Evolutionary conservation across 805 yeast species (phyloP).

Genomic region (Candida corydali): DNA sequence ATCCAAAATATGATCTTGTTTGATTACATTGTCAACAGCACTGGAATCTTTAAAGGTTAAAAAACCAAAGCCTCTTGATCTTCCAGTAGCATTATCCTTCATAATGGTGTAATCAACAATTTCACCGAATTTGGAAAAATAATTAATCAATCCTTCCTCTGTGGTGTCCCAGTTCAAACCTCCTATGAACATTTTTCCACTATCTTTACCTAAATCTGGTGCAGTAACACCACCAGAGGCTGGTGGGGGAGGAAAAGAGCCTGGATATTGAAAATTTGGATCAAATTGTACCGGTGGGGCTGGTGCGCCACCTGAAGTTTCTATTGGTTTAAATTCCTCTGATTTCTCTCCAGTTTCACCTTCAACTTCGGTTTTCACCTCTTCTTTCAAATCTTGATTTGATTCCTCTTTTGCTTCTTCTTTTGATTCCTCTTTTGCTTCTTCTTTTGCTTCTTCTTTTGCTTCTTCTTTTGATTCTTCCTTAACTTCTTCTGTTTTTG

Average conservation of each 20-base stretch:
- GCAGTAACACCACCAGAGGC: no score
- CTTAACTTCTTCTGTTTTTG: constrained; percentile 6
- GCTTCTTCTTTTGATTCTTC: constrained; percentile 15
- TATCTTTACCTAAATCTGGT: constrained; percentile 46
- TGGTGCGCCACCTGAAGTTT: constrained; percentile 5
- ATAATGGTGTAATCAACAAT: constrained; percentile 85
- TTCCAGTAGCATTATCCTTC: constrained; percentile 84
- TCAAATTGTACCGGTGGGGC: constrained; percentile 7
- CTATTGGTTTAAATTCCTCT: not conserved
- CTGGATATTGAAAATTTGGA: constrained; percentile 9
- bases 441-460: constrained; percentile 8
- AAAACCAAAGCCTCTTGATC: constrained; percentile 94
- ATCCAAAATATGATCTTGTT: constrained; percentile 82
- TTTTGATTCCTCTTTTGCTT: constrained; percentile 5
- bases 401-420: constrained; percentile 4
- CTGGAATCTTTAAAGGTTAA: constrained; percentile 78
- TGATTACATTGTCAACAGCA: constrained; percentile 82
- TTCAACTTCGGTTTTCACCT: no score
- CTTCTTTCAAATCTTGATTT: no score
- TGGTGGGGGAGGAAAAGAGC: constrained; percentile 14
- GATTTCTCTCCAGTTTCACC: no score
- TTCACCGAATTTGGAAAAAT: constrained; percentile 85
- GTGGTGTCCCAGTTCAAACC: constrained; percentile 98
- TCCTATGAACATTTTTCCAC: constrained; percentile 92
- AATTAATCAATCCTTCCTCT: constrained; percentile 77